phyloP scores from a whole-genome alignment of 2,329 filamentous ascomycete genomes.

The Alternaria infectoria region DNA sequence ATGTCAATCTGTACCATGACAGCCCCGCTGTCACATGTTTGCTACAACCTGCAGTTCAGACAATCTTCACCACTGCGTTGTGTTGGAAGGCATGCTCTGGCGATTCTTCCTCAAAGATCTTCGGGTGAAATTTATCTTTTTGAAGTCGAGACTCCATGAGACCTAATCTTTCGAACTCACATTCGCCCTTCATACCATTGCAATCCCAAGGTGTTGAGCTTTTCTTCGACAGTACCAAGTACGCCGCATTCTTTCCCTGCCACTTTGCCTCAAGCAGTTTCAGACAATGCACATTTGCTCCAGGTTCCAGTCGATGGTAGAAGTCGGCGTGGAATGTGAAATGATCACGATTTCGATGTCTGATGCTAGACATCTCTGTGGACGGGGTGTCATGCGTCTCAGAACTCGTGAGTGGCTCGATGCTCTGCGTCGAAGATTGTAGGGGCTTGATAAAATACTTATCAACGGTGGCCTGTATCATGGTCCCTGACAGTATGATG shows the following conservation, averaged over 20 bases:
- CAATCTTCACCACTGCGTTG: not conserved
- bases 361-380: not conserved
- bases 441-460: too few relatives aligned
- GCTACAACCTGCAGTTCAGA: too few relatives aligned
- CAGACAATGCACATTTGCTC: not conserved
- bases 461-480: not conserved
- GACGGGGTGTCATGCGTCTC: too few relatives aligned
- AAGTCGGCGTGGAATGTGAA: not conserved
- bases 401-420: too few relatives aligned
- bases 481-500: not conserved
- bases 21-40: too few relatives aligned
- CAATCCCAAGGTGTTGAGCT: not conserved
- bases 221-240: not conserved
- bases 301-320: not conserved
- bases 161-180: not conserved
- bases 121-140: too few relatives aligned
- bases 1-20: too few relatives aligned
- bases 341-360: not conserved
- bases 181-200: not conserved
- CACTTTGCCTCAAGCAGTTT: not conserved
- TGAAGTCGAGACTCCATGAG: not conserved
- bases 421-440: too few relatives aligned
- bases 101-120: not conserved
- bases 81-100: not conserved
- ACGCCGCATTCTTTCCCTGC: too few relatives aligned